Evolutionary conservation across 2,329 filamentous ascomycete genomes (phyloP).

Genomic region (Calonectria hawksworthii): DNA sequence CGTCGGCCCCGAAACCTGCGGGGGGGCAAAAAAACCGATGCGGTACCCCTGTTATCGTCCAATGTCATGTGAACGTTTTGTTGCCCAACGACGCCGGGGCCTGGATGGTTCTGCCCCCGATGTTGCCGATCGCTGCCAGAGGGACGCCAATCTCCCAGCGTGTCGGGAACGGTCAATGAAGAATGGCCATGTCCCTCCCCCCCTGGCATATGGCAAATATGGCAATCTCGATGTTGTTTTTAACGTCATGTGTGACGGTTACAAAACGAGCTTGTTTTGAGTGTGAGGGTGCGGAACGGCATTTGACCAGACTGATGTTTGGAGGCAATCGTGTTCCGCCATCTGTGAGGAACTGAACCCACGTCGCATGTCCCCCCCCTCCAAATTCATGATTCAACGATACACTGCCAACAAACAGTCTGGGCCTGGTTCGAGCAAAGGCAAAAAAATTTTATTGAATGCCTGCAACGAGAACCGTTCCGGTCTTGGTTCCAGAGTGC

Average conservation of each 20-base stretch:
- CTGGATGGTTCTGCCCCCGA: constrained; percentile 9
- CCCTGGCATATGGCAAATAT: neutral
- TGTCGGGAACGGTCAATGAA: constrained; percentile 13
- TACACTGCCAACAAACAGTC: neutral
- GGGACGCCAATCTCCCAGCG: constrained; percentile 24
- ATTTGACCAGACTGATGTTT: neutral
- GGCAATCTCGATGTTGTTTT: neutral
- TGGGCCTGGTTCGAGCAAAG: neutral
- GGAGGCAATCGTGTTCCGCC: neutral
- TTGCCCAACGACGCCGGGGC: neutral
- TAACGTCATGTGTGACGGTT: constrained; percentile 7
- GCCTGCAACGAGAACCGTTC: neutral
- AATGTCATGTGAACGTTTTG: constrained; percentile 10
- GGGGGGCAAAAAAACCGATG: neutral
- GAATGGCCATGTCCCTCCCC: neutral
- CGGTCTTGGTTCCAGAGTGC: neutral
- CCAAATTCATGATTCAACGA: neutral
- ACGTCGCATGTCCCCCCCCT: neutral
- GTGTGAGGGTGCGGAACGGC: neutral
- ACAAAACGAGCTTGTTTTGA: neutral
- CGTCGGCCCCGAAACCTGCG: constrained; percentile 20
- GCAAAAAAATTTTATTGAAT: neutral
- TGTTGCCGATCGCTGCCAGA: constrained; percentile 27
- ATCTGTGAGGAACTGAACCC: neutral
- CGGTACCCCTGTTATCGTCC: neutral